Percentiles rank a stretch among this genome's conserved stretches.
Conservation (phyloP, 2,329 filamentous ascomycete species). For the Zasmidium citrigriseum region DNA sequence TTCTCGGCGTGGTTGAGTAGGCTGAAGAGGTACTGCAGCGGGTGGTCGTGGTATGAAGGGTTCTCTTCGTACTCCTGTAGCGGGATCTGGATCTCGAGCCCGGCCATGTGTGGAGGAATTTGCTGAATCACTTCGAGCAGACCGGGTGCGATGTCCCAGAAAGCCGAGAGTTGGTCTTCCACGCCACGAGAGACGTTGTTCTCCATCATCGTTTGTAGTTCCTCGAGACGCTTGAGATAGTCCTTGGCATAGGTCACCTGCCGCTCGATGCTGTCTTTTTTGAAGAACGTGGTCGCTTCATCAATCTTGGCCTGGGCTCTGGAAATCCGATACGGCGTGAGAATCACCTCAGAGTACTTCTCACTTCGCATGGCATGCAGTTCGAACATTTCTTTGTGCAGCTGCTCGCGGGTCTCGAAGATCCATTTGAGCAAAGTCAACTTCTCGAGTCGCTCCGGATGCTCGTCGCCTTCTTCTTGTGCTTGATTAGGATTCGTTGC, state of each 20-base stretch:
- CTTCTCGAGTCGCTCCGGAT: conserved; percentile 91
- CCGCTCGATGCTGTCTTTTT: conserved; percentile 70
- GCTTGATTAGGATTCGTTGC: conserved; percentile 74
- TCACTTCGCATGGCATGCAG: conserved; percentile 78
- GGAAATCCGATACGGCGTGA: conserved; percentile 74
- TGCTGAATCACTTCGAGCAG: conserved; percentile 77
- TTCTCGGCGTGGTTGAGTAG: conserved; percentile 85
- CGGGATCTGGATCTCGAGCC: conserved; percentile 77
- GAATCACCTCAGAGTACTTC: conserved; percentile 80
- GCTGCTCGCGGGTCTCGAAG: conserved; percentile 85
- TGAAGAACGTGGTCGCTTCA: conserved; percentile 80
- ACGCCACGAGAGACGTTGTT: conserved; percentile 84
- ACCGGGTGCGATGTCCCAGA: conserved; percentile 95
- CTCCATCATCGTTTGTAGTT: conserved; percentile 78
- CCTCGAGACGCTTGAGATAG: conserved; percentile 69
- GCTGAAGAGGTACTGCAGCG: conserved; percentile 86
- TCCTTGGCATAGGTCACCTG: conserved; percentile 71
- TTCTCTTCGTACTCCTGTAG: conserved; percentile 80
- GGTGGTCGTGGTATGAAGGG: conserved; percentile 75
- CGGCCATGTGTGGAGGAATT: conserved; percentile 60
- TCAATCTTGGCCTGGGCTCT: conserved; percentile 77
- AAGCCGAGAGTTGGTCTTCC: conserved; percentile 86
- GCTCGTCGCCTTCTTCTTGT: conserved; percentile 92
- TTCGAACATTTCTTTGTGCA: conserved; percentile 84
- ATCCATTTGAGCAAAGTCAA: conserved; percentile 95